Conservation (phyloP, 148 eudicot species). For the Rhododendron mucronatum region DNA sequence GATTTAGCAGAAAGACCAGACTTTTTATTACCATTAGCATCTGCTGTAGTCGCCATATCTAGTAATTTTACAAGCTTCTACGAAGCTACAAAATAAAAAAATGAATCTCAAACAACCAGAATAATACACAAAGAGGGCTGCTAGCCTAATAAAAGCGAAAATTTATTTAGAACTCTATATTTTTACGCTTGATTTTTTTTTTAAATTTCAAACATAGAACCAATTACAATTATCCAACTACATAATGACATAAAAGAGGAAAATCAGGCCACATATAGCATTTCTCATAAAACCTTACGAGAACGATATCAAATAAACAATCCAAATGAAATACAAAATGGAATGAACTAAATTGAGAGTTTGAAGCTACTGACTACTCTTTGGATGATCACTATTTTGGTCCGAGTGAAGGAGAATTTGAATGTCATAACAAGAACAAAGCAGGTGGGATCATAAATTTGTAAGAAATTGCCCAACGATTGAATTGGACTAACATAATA, state of each 20-base stretch:
- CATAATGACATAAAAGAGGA: neutral
- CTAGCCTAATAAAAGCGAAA: neutral
- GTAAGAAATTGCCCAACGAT: neutral
- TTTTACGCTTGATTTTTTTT: neutral
- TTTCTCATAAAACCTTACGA: neutral
- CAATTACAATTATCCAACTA: neutral
- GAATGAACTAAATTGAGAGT: neutral
- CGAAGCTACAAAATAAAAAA: neutral
- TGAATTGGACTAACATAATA: neutral
- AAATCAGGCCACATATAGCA: neutral
- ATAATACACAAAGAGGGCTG: neutral
- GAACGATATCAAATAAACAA: neutral
- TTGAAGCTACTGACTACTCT: neutral
- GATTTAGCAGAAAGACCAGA: slow-evolving; percentile 26
- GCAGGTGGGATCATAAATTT: neutral
- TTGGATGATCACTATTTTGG: neutral
- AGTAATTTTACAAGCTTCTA: slow-evolving; percentile 4
- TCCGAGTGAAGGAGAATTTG: neutral
- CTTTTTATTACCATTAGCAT: slow-evolving; percentile 35
- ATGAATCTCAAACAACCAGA: neutral
- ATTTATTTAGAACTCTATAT: neutral
- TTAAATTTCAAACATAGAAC: neutral
- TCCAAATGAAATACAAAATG: neutral
- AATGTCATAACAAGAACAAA: neutral
- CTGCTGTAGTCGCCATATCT: slow-evolving; percentile 45